Evolutionary conservation across 2,329 filamentous ascomycete genomes (phyloP).

Genomic region (Ophiosphaerella korrae): DNA sequence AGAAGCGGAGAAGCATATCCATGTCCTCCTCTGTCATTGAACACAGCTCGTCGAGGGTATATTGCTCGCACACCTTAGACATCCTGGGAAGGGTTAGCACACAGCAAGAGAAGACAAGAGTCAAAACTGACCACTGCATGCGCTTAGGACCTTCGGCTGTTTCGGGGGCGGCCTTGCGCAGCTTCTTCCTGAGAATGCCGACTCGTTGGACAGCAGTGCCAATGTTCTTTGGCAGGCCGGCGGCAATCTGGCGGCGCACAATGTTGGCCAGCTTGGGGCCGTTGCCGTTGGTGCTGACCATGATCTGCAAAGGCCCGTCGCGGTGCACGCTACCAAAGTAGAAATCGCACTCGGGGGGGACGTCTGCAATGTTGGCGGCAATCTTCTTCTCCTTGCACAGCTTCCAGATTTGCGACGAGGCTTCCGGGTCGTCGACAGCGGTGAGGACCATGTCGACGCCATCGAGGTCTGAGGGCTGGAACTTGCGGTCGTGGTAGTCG

Average conservation of each 20-base stretch:
- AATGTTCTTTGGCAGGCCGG: slow-evolving; percentile 74
- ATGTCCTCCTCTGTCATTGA: slow-evolving; percentile 81
- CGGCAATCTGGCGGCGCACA: slow-evolving; percentile 81
- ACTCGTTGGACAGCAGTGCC: slow-evolving; percentile 86
- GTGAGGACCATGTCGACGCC: slow-evolving; percentile 84
- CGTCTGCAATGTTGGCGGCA: slow-evolving; percentile 94
- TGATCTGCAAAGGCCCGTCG: slow-evolving; percentile 93
- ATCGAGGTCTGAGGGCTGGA: slow-evolving; percentile 86
- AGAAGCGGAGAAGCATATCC: slow-evolving; percentile 79
- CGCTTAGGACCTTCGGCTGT: slow-evolving; percentile 78
- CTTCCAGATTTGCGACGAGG: slow-evolving; percentile 91
- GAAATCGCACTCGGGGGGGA: slow-evolving; percentile 96
- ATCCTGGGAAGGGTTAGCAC: slow-evolving; percentile 65
- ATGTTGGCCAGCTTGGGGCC: slow-evolving; percentile 89
- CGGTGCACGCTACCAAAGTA: slow-evolving; percentile 97
- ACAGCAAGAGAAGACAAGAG: slow-evolving; percentile 4
- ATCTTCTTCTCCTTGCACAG: slow-evolving; percentile 85
- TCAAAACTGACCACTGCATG: slow-evolving; percentile 74
- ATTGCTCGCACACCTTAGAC: slow-evolving; percentile 86
- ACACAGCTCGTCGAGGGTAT: slow-evolving; percentile 83
- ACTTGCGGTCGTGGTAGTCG: slow-evolving; percentile 79
- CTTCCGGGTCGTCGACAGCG: slow-evolving; percentile 89
- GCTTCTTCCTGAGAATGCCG: slow-evolving; percentile 76
- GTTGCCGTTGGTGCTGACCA: slow-evolving; percentile 98
- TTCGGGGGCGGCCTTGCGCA: slow-evolving; percentile 76